phyloP scores from a whole-genome alignment of 192 early-diverging fungal genomes.

The Mortierella hygrophila region DNA sequence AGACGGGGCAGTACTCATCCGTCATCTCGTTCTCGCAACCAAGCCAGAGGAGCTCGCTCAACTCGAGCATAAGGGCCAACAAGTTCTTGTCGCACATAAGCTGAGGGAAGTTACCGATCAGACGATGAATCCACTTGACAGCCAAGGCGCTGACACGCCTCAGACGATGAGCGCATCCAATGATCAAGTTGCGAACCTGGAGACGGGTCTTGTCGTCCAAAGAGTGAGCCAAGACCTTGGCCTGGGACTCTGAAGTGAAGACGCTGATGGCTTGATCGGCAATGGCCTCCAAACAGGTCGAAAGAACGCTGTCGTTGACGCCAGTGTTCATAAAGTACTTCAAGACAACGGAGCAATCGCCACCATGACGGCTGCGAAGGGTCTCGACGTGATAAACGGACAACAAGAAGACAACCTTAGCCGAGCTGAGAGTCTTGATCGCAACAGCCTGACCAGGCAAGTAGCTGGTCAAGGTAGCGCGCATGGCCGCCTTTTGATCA shows the following conservation, averaged over 20 bases:
- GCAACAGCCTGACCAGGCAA: constrained; percentile 67
- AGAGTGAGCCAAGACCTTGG: constrained; percentile 56
- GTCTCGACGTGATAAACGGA: constrained; percentile 89
- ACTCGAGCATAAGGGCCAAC: constrained; percentile 82
- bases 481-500: constrained; percentile 67
- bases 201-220: constrained; percentile 58
- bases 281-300: constrained; percentile 81
- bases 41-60: constrained; percentile 86
- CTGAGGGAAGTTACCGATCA: constrained; percentile 77
- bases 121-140: constrained; percentile 69
- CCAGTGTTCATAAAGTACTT: constrained; percentile 89
- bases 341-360: constrained; percentile 77
- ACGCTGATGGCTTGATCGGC: constrained; percentile 70
- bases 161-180: constrained; percentile 76
- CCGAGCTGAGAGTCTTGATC: constrained; percentile 74
- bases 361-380: constrained; percentile 73
- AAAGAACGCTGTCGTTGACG: constrained; percentile 80
- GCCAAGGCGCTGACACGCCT: constrained; percentile 74
- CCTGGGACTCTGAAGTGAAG: constrained; percentile 64
- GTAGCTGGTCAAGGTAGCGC: constrained; percentile 65
- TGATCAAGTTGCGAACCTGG: constrained; percentile 73
- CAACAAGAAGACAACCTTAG: constrained; percentile 83
- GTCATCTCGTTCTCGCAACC: constrained; percentile 82
- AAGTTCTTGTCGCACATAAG: constrained; percentile 81
- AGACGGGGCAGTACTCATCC: constrained; percentile 79